phyloP scores from a whole-genome alignment of 495 filamentous ascomycete species.

The Penicillium macrosclerotiorum region DNA sequence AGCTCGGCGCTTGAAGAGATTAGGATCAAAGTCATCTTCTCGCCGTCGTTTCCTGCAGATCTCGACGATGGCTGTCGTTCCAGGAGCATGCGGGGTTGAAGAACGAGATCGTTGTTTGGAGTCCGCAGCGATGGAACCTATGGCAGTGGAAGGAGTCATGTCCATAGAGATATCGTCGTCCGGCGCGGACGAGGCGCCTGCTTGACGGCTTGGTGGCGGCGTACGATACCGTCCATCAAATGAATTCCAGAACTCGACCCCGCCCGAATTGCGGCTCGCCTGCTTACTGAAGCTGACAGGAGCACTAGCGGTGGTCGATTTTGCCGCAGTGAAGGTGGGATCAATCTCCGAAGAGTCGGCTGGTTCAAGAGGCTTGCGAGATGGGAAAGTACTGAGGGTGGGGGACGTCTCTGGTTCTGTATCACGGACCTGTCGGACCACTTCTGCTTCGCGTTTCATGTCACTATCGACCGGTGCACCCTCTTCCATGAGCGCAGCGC shows the following conservation, averaged over 20 bases:
- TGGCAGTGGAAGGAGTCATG: constrained; percentile 59
- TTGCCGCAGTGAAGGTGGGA: constrained; percentile 59
- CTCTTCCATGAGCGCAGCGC: constrained; percentile 86
- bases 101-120: constrained; percentile 44
- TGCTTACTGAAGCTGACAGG: constrained; percentile 71
- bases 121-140: constrained; percentile 28
- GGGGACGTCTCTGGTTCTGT: constrained; percentile 50
- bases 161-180: constrained; percentile 79
- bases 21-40: constrained; percentile 89
- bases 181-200: constrained; percentile 56
- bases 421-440: constrained; percentile 89
- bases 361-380: constrained; percentile 50
- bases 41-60: constrained; percentile 77
- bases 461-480: constrained; percentile 83
- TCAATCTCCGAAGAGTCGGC: constrained; percentile 51
- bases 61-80: constrained; percentile 55
- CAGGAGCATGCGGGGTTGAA: constrained; percentile 47
- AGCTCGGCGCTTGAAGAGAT: constrained; percentile 86
- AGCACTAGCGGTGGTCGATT: constrained; percentile 43
- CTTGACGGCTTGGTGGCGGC: constrained; percentile 59
- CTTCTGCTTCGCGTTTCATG: constrained; percentile 87
- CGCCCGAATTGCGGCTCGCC: constrained; percentile 65
- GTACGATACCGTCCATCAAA: constrained; percentile 63
- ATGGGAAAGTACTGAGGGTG: constrained; percentile 34
- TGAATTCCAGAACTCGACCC: constrained; percentile 76